Conservation (phyloP, 2,329 filamentous ascomycete genomes). For the Fusarium odoratissimum region DNA sequence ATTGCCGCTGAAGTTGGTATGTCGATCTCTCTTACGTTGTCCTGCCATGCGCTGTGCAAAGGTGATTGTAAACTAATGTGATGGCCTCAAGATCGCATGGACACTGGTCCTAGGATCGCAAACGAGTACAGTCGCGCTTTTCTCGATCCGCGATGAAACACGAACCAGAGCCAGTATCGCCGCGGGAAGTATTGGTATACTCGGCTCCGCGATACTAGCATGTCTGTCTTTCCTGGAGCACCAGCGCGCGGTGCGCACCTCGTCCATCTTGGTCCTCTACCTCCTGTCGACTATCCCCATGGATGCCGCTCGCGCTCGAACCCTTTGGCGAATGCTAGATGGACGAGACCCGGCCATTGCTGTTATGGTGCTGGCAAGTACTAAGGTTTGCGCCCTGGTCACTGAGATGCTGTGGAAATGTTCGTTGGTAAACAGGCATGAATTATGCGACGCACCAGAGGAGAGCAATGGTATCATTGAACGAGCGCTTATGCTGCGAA, state of each 20-base stretch:
- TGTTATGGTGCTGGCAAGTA: background rate
- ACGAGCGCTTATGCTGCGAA: background rate
- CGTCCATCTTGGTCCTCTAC: background rate
- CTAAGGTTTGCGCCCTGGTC: background rate
- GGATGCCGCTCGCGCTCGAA: background rate
- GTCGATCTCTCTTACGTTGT: accelerated
- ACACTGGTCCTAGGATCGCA: background rate
- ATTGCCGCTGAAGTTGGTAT: background rate
- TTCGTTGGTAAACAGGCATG: background rate
- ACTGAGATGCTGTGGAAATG: background rate
- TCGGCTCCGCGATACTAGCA: background rate
- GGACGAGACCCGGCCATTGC: background rate
- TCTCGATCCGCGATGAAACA: background rate
- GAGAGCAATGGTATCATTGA: background rate
- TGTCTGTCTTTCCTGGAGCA: background rate
- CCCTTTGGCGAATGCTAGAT: background rate
- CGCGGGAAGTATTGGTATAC: background rate
- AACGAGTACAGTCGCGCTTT: background rate
- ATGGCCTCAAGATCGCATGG: background rate
- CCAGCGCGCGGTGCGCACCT: background rate
- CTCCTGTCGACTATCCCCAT: background rate
- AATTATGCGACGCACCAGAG: background rate
- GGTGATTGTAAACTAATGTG: background rate
- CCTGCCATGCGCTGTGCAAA: accelerated
- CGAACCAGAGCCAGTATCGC: background rate